Percentiles rank a stretch among this genome's conserved stretches.
Evolutionary conservation across 1,139 yeast genomes (phyloP).

Genomic region (Diutina sp.): DNA sequence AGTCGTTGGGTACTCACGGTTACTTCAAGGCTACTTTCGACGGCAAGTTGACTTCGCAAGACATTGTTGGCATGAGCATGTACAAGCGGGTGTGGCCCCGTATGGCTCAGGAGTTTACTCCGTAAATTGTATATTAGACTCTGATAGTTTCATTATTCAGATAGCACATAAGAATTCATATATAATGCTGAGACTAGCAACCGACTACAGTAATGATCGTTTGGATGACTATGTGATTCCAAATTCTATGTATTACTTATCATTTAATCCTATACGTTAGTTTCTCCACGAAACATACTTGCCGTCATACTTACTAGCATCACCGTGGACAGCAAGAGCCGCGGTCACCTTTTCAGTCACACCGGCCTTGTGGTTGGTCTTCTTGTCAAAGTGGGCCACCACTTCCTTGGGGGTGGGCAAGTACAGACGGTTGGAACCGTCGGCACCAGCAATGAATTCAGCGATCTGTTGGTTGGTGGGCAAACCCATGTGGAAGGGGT

Average conservation of each 20-base stretch:
- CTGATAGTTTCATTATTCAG: background rate
- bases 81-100: slow-evolving; percentile 89
- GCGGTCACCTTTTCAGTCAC: slow-evolving; percentile 43
- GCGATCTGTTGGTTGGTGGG: slow-evolving; percentile 55
- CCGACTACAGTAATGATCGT: too few relatives aligned
- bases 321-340: slow-evolving; percentile 49
- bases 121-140: background rate
- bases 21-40: slow-evolving; percentile 94
- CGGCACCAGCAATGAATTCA: slow-evolving; percentile 51
- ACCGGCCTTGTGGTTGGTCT: slow-evolving; percentile 46
- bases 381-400: slow-evolving; percentile 41
- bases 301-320: slow-evolving; percentile 40
- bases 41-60: slow-evolving; percentile 83
- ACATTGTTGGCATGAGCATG: slow-evolving; percentile 85
- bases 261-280: slow-evolving; percentile 2
- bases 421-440: slow-evolving; percentile 47
- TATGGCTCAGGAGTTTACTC: background rate
- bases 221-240: too few relatives aligned
- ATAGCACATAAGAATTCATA: background rate
- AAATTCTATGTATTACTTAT: background rate
- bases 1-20: slow-evolving; percentile 96
- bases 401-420: slow-evolving; percentile 61
- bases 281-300: slow-evolving; percentile 48
- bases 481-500: slow-evolving; percentile 72
- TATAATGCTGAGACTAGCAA: too few relatives aligned